Conservation (phyloP, 768 basidiomycete species). For the Leccinum obscurum region DNA sequence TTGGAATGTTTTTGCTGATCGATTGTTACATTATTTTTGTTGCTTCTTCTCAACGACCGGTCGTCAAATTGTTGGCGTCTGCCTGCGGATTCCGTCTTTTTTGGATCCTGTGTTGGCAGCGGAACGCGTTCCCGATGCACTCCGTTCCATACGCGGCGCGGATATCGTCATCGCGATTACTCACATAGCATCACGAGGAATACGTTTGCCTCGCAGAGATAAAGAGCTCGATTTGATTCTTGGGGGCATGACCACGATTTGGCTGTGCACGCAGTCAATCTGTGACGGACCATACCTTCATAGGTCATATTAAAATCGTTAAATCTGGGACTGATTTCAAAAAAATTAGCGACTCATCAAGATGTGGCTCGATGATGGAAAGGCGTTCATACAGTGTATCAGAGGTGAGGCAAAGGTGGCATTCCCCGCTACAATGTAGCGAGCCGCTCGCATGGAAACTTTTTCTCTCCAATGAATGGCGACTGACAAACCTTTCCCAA, state of each 20-base stretch:
- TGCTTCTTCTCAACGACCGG: not conserved
- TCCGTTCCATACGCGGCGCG: slow-evolving; percentile 1
- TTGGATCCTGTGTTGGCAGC: slow-evolving; percentile 15
- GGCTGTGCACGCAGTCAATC: slow-evolving; percentile 9
- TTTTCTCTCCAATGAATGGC: not conserved
- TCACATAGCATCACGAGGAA: slow-evolving; percentile 15
- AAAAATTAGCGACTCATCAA: slow-evolving; percentile 8
- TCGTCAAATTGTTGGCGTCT: slow-evolving; percentile 12
- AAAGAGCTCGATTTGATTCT: slow-evolving; percentile 10
- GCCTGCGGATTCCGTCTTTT: slow-evolving; percentile 5
- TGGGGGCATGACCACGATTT: slow-evolving; percentile 14
- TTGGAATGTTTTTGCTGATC: not conserved
- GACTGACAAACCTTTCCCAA: not conserved
- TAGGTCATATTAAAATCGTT: slow-evolving; percentile 5
- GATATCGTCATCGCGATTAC: slow-evolving; percentile 13
- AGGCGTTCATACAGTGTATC: not conserved
- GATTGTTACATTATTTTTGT: not conserved
- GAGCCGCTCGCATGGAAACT: not conserved
- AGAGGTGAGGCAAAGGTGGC: slow-evolving; percentile 1
- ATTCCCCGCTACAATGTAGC: slow-evolving; percentile 1
- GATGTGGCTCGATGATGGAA: slow-evolving; percentile 2
- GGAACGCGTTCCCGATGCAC: not conserved
- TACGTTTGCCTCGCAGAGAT: not conserved
- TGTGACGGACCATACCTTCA: not conserved
- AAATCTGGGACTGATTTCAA: slow-evolving; percentile 10